phyloP scores from a whole-genome alignment of 345 rosid genomes.

The Camelina sativa region DNA sequence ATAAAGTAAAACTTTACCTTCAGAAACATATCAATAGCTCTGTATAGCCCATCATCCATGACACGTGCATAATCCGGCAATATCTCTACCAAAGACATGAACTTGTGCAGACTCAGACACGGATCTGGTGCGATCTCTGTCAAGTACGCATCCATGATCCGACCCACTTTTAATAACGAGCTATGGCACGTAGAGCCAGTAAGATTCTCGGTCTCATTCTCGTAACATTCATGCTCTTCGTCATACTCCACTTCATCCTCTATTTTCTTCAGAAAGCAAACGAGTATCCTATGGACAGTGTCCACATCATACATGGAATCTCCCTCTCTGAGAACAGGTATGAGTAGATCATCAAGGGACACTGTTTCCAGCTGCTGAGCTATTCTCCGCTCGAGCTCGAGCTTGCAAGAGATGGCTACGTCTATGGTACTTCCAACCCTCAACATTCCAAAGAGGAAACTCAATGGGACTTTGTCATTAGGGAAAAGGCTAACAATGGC shows the following conservation, averaged over 20 bases:
- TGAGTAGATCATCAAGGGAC: conserved; percentile 78
- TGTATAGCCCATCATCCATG: conserved; percentile 78
- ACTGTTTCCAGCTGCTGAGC: conserved; percentile 69
- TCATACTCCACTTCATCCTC: conserved; percentile 61
- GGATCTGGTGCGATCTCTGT: conserved; percentile 95
- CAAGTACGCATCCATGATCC: conserved; percentile 75
- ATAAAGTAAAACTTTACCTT: conserved; percentile 53
- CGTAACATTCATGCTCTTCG: conserved; percentile 7
- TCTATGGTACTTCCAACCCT: conserved; percentile 64
- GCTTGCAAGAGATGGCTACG: conserved; percentile 54
- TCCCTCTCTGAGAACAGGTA: conserved; percentile 64
- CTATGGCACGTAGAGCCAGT: conserved; percentile 55
- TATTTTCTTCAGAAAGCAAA: conserved; percentile 64
- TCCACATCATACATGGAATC: conserved; percentile 81
- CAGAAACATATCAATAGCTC: conserved; percentile 80
- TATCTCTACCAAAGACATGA: conserved; percentile 67
- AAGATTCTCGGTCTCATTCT: conserved; percentile 26
- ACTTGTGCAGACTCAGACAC: conserved; percentile 69
- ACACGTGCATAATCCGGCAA: conserved; percentile 83
- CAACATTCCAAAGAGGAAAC: conserved; percentile 83
- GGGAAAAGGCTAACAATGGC: conserved; percentile 72
- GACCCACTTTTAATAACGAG: conserved; percentile 79
- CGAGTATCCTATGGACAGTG: conserved; percentile 67
- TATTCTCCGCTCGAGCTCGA: conserved; percentile 74
- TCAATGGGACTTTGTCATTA: conserved; percentile 59